Evolutionary conservation across 805 yeast species (phyloP), one percentile per base, ranked within the genome.

Genomic region (Candida chauliodis): DNA sequence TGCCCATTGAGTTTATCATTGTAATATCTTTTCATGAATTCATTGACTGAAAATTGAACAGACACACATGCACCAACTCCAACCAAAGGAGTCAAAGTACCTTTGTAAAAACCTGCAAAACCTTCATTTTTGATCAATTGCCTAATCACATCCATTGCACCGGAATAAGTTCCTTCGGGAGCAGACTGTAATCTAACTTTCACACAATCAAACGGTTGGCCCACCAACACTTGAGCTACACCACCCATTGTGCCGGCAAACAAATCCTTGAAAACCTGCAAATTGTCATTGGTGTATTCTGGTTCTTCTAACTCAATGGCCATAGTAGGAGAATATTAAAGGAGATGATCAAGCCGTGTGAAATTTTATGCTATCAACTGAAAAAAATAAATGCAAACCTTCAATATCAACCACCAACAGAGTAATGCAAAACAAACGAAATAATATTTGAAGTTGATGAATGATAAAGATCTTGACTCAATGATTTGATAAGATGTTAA

Each of bases 201-300:
- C 31, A 93, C 86, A 8, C 96, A 86, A 58, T 90, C 98, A 54
- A 91, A 91, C 6, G 98, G 97, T 62, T 93, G 98, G 17, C 99
- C 99, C 10, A 84, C 85, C 23, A 93, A 66, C 6, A 93, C 98
- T 63, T 93, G 99, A 5, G 97, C 91, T 19, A 93, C 78, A 38
- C 99, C 99, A 41, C 98, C 98, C 49, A 83, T 73, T 13, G 97
- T 91, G 15, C 99, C 99, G 4, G 95, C 95, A 38, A 85, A 63
- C 34, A 89, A 74, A 58, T 90, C 96, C 52, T 88, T 88, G 22
- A 72, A 47, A 8, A 87, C 87, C 46, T 67, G 73, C 31, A 45
- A 34, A 48, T 62, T 59, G 41, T 59, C 57, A 30, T 50, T 51
- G 24, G 58, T 51, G 32, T 63, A 56, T 17, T 61, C 59, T 15